A percentile compares a stretch with the other conserved stretches of the same genome.
phyloP scores from a whole-genome alignment of 306 rosid genomes.

The Sechiopsis laciniata region DNA sequence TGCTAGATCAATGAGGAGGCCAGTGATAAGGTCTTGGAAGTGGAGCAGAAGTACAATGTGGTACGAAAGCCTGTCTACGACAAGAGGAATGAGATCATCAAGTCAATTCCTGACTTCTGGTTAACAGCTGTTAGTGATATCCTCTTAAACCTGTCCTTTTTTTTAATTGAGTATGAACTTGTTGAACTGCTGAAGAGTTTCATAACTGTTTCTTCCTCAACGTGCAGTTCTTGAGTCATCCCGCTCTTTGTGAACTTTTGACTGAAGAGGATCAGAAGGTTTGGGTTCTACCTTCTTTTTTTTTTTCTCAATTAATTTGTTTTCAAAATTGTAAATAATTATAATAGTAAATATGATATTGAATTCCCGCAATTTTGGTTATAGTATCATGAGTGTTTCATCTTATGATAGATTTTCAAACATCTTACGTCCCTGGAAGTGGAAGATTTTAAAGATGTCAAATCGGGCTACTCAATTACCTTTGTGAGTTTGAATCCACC shows the following conservation, averaged over 20 bases:
- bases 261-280: conserved; percentile 89
- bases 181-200: background rate
- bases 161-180: background rate
- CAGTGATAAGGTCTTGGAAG: conserved; percentile 75
- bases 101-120: conserved; percentile 92
- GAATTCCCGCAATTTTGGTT: background rate
- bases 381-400: background rate
- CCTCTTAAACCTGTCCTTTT: background rate
- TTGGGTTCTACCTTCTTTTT: background rate
- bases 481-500: conserved; percentile 50
- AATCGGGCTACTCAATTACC: conserved; percentile 74
- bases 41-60: conserved; percentile 87
- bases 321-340: background rate
- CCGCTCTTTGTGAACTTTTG: conserved; percentile 64
- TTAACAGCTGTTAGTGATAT: conserved; percentile 65
- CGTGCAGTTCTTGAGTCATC: conserved; percentile 72
- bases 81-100: conserved; percentile 65
- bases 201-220: background rate
- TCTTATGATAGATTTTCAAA: conserved; percentile 62
- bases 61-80: conserved; percentile 70
- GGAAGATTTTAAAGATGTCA: conserved; percentile 79
- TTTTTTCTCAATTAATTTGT: background rate
- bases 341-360: background rate
- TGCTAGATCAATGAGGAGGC: conserved; percentile 86
- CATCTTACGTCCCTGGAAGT: conserved; percentile 76